phyloP scores from a whole-genome alignment of 345 rosid species.

The Euphorbia pulcherrima region DNA sequence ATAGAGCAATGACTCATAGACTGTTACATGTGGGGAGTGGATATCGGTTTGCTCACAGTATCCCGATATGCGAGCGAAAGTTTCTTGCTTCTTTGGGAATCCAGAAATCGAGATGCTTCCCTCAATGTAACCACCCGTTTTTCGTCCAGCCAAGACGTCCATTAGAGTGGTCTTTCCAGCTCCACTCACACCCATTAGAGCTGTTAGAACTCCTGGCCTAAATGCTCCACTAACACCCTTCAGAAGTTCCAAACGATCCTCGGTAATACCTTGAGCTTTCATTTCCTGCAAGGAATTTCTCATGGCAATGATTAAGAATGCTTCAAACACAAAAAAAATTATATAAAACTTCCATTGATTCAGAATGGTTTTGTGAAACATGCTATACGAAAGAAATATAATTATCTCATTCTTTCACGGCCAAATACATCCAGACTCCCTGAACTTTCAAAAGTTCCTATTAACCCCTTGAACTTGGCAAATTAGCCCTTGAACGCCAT shows the following conservation, averaged over 20 bases:
- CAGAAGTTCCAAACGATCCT: slow-evolving; percentile 50
- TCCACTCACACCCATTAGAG: slow-evolving; percentile 69
- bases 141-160: slow-evolving; percentile 75
- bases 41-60: slow-evolving; percentile 73
- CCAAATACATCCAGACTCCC: too few species aligned
- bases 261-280: slow-evolving; percentile 49
- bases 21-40: slow-evolving; percentile 66
- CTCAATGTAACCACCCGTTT: slow-evolving; percentile 60
- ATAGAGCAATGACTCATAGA: slow-evolving; percentile 53
- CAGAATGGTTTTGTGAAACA: not conserved
- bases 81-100: slow-evolving; percentile 62
- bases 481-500: too few species aligned
- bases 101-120: slow-evolving; percentile 57
- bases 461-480: too few species aligned
- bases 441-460: too few species aligned
- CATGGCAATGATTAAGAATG: not conserved
- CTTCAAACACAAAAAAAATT: not conserved
- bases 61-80: slow-evolving; percentile 64
- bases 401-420: not conserved
- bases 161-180: slow-evolving; percentile 72
- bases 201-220: slow-evolving; percentile 64
- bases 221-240: slow-evolving; percentile 65
- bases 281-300: slow-evolving; percentile 41
- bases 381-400: not conserved
- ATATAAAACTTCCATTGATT: not conserved